Evolutionary conservation across 495 filamentous ascomycete species (phyloP).

Genomic region (Aspergillus funiculosus): DNA sequence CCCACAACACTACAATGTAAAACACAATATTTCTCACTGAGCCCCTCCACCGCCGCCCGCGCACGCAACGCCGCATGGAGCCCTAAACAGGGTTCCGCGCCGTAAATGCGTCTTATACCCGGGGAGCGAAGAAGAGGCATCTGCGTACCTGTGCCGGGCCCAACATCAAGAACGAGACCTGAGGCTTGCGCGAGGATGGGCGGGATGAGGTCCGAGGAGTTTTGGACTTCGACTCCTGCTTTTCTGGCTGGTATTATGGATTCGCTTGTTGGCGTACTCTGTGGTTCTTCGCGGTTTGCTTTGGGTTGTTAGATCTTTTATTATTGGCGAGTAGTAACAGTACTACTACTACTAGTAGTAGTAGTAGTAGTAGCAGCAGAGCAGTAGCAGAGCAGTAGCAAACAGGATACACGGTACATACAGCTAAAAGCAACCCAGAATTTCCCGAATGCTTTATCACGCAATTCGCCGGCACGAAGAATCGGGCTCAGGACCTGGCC

Average conservation of each 20-base stretch:
- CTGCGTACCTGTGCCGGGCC: conserved; percentile 46
- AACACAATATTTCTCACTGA: conserved; percentile 59
- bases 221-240: conserved; percentile 7
- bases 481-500: conserved; percentile 38
- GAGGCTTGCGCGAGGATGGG: conserved; percentile 30
- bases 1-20: conserved; percentile 57
- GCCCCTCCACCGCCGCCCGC: conserved; percentile 42
- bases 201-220: conserved; percentile 36
- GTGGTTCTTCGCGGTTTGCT: conserved; percentile 11
- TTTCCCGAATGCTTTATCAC: conserved; percentile 39
- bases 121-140: conserved; percentile 40
- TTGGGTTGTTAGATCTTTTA: background rate
- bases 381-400: background rate
- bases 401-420: conserved; percentile 14
- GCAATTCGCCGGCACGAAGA: conserved; percentile 26
- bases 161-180: conserved; percentile 45
- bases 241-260: conserved; percentile 3
- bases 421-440: conserved; percentile 41
- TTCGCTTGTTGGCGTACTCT: background rate
- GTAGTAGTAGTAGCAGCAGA: background rate
- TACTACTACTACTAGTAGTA: background rate
- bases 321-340: background rate
- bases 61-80: conserved; percentile 48
- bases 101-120: conserved; percentile 54
- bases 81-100: conserved; percentile 58